These are phyloP conservation scores for Actinomucor elegans DNA, from an alignment of 371 early-diverging fungal species.

Conservation along the genomic window DNA sequence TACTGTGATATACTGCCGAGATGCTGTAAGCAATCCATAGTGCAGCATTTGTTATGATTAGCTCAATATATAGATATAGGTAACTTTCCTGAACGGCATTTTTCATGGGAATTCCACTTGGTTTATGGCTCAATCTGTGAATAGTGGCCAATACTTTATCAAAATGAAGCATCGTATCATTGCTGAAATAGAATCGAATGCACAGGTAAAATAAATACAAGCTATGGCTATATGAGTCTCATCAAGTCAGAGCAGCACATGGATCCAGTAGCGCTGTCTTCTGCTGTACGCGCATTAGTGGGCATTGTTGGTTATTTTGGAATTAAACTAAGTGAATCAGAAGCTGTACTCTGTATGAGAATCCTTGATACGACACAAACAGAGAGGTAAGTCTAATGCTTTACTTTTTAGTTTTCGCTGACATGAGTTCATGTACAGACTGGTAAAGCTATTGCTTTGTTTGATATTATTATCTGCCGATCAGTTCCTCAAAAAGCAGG, in stretches of 20 bases:
- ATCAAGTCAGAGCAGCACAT: neutral
- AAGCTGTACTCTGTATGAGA: conserved; percentile 22
- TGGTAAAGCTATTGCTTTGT: conserved; percentile 16
- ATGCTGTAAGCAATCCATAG: conserved; percentile 21
- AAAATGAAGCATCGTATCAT: conserved; percentile 36
- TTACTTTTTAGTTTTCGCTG: too few species aligned
- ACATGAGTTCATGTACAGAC: conserved; percentile 3
- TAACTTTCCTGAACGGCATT: conserved; percentile 38
- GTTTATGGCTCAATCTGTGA: conserved; percentile 39
- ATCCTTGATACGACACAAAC: conserved; percentile 21
- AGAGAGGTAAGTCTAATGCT: conserved; percentile 28
- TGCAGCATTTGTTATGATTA: neutral
- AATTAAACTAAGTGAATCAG: conserved; percentile 31
- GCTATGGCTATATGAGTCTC: too few species aligned
- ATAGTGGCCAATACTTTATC: conserved; percentile 29
- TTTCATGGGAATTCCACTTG: conserved; percentile 35
- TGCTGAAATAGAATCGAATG: conserved; percentile 13
- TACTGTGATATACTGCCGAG: conserved; percentile 35
- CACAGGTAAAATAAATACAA: neutral
- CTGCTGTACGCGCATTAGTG: conserved; percentile 36
- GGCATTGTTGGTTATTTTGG: conserved; percentile 45
- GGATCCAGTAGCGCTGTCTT: conserved; percentile 10
- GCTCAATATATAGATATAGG: neutral
- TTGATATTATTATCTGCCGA: conserved; percentile 21
- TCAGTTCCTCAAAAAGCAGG: conserved; percentile 24